Evolutionary conservation across 352 stramenopile genomes (phyloP).

Genomic region (Blastocystis sp.): DNA sequence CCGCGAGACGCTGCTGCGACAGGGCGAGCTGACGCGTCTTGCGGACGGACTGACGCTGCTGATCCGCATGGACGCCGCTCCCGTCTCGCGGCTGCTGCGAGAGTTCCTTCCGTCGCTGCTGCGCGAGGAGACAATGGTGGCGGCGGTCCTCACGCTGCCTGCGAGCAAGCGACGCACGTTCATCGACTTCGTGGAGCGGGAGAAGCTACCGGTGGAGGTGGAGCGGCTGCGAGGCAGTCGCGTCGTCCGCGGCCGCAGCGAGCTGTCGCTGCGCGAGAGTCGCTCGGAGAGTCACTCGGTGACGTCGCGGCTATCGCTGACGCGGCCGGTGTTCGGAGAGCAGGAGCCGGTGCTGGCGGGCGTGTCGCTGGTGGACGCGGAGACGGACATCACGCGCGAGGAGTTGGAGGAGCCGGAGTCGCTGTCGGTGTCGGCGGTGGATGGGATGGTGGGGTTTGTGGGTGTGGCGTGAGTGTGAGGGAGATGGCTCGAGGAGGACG

Average conservation of each 20-base stretch:
- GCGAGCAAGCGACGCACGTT: background rate
- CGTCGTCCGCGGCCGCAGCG: background rate
- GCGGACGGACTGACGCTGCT: background rate
- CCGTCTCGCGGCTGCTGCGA: background rate
- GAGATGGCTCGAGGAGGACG: background rate
- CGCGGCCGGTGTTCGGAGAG: background rate
- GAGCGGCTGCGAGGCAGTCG: background rate
- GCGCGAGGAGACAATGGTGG: background rate
- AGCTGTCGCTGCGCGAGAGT: background rate
- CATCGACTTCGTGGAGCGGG: background rate
- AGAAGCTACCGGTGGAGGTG: background rate
- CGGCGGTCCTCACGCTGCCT: background rate
- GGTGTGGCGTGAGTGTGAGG: background rate
- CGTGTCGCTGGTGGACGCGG: background rate
- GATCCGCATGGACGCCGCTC: background rate
- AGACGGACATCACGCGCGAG: constrained; percentile 1
- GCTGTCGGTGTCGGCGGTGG: background rate
- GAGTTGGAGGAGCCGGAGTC: background rate
- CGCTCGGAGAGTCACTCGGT: background rate
- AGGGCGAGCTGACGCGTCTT: background rate
- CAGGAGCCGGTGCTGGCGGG: background rate
- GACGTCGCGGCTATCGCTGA: background rate
- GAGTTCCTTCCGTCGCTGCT: background rate
- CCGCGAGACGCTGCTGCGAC: background rate
- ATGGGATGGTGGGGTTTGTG: background rate